Base-by-base conservation (phyloP, 345 rosid genomes). In the Citrus unshiu region DNA sequence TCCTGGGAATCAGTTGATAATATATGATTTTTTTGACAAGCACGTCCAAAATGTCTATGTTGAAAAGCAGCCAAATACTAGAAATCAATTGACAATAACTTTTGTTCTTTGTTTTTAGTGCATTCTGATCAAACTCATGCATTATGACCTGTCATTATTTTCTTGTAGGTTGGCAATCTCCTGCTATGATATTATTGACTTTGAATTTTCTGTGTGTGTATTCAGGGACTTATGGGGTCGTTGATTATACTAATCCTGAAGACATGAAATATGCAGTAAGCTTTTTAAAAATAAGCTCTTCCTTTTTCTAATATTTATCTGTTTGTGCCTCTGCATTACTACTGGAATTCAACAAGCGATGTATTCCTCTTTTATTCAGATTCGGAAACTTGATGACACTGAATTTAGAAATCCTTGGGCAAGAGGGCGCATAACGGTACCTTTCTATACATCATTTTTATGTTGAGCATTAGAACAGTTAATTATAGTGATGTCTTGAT, bases 221-320 rank as follows among this genome's bases (percentile, higher is more conserved):
- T 72, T 81, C 89, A 93, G 97, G 98, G 72, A 93, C 97, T 75
- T 95, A 85, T 89, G 98, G 98, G 72, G 43, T 95, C 83, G 98
- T 95, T 49, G 98, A 95, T 86, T 95, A 93, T 84, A 92, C 97
- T 62, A 95, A 92, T 83, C 82, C 89, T 75, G 98, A 95, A 39
- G 98, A 93, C 89, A 95, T 93, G 98, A 95, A 93, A 81, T 95
- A 95, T 83, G 97, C 98, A 65, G 98, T 95, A 86, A 90, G 95
- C 87, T 77, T 35, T 76, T 75, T 46, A 56, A 27, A 43, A 58
- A n/a, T 25, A 39, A 18, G 51, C 32, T 6, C 18, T 27, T 68
- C 10, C 39, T 22, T 39, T 64, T 61, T 56, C n/a, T 46, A 34
- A 68, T 66, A 66, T 49, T 25, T 21, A 9, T 43, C 27, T 73